Evolutionary conservation across 2,329 filamentous ascomycete genomes (phyloP).

Genomic region (Paraphoma sp.): DNA sequence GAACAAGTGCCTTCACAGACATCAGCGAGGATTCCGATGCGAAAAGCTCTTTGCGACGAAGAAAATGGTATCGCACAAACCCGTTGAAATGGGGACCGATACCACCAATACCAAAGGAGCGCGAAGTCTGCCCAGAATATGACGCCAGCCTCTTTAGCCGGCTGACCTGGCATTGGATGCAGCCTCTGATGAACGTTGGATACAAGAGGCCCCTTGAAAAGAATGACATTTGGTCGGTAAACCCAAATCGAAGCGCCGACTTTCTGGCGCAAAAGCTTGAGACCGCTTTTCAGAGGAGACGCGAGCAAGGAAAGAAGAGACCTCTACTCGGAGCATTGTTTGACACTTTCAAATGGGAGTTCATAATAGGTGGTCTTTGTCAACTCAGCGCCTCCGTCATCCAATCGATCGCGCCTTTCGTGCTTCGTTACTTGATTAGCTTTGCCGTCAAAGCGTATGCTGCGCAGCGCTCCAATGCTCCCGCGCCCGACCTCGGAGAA

Average conservation of each 20-base stretch:
- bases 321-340: constrained; percentile 82
- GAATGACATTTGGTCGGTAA: constrained; percentile 88
- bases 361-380: constrained; percentile 82
- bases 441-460: constrained; percentile 82
- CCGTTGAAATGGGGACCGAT: constrained; percentile 56
- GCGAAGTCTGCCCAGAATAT: constrained; percentile 70
- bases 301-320: constrained; percentile 71
- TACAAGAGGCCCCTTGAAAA: constrained; percentile 84
- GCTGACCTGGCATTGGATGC: constrained; percentile 89
- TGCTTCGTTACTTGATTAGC: constrained; percentile 82
- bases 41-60: constrained; percentile 32
- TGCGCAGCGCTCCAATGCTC: constrained; percentile 61
- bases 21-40: constrained; percentile 37
- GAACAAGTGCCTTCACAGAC: constrained; percentile 35
- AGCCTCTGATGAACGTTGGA: constrained; percentile 80
- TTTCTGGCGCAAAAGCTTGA: constrained; percentile 71
- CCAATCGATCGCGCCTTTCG: constrained; percentile 84
- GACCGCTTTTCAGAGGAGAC: constrained; percentile 72
- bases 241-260: constrained; percentile 77
- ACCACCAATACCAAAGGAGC: constrained; percentile 63
- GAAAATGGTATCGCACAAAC: constrained; percentile 66
- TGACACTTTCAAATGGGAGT: constrained; percentile 85
- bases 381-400: constrained; percentile 73
- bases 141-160: constrained; percentile 75
- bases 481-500: constrained; percentile 71